phyloP scores from a whole-genome alignment of 441 rosid genomes.

The Biscutella laevigata region DNA sequence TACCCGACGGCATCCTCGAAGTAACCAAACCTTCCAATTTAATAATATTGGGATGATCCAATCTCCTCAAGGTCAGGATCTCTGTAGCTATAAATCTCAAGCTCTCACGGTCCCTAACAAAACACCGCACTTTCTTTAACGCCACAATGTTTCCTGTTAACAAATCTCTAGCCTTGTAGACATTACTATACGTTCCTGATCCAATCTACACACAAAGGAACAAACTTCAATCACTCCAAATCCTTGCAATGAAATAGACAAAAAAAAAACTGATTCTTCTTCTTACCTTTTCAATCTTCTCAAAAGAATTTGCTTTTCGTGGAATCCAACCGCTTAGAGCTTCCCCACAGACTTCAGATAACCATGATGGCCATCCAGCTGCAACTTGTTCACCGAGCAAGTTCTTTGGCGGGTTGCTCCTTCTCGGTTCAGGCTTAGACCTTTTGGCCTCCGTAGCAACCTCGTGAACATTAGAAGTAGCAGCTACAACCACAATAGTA shows the following conservation, averaged over 20 bases:
- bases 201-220: constrained; percentile 56
- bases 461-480: constrained; percentile 31
- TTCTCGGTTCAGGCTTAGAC: constrained; percentile 53
- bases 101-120: constrained; percentile 78
- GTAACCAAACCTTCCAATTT: constrained; percentile 91
- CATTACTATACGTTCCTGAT: constrained; percentile 89
- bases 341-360: constrained; percentile 88
- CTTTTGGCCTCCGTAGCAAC: constrained; percentile 36
- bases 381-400: constrained; percentile 76
- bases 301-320: constrained; percentile 74
- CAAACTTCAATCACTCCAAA: not conserved
- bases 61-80: constrained; percentile 72
- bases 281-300: constrained; percentile 88
- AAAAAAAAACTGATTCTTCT: not conserved
- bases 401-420: constrained; percentile 60
- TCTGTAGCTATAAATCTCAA: constrained; percentile 90
- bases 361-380: constrained; percentile 93
- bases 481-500: constrained; percentile 29
- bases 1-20: constrained; percentile 92
- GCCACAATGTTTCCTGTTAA: constrained; percentile 81
- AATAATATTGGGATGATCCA: constrained; percentile 86
- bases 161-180: constrained; percentile 80
- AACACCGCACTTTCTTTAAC: constrained; percentile 80
- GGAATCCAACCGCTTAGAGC: constrained; percentile 90
- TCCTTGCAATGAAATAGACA: not conserved